Base-by-base conservation (phyloP, 805 yeast species). In the Kockiozyma suomiensis region DNA sequence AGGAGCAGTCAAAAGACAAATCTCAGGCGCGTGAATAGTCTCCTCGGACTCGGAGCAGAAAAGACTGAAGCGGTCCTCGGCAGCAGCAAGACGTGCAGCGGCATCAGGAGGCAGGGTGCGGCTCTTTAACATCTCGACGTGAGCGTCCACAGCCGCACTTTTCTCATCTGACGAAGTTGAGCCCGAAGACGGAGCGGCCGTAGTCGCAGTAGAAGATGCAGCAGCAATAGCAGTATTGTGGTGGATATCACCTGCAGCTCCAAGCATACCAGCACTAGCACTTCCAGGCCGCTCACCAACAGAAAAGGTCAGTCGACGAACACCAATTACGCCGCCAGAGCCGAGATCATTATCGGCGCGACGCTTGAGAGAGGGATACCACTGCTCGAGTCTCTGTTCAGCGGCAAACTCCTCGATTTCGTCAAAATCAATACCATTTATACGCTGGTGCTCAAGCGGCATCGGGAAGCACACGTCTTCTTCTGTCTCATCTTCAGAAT, bases 391-490 rank as follows among this genome's bases (percentile, higher is more conserved):
- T 12, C 63, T 25, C 50, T 64, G 66, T 26, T 30, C 58, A 21
- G 66, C 66, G 13, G 65, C 84, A 70, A 87, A 90, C 67, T 88
- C 94, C 59, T 90, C 97, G 66, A 93, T 82, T 70, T 91, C 97
- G 69, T 85, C 90, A 69, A 93, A 90, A 74, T 93, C 97, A 66
- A 94, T 89, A 17, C 96, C 97, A 61, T 85, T 85, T 25, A 58
- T 58, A 45, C 82, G 66, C 26, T 54, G 58, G 52, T 83, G 78
- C 13, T 79, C 77, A 58, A 81, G 83, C 61, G 86, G 87, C 90
- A 90, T 87, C 1, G 98, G 98, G 75, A 92, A 92, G 78, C 98
- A 93, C 47, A 93, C 99, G 81, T 93, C 98, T 71, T 90, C 97
- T 70, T 93, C 98, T 0, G 97, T 90, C 70, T 91, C 97, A 68